Percentiles rank a stretch among this genome's conserved stretches.
These are phyloP conservation scores for Xylariaceae sp. DNA, from an alignment of 2,329 filamentous ascomycete genomes.

Conservation along the genomic window DNA sequence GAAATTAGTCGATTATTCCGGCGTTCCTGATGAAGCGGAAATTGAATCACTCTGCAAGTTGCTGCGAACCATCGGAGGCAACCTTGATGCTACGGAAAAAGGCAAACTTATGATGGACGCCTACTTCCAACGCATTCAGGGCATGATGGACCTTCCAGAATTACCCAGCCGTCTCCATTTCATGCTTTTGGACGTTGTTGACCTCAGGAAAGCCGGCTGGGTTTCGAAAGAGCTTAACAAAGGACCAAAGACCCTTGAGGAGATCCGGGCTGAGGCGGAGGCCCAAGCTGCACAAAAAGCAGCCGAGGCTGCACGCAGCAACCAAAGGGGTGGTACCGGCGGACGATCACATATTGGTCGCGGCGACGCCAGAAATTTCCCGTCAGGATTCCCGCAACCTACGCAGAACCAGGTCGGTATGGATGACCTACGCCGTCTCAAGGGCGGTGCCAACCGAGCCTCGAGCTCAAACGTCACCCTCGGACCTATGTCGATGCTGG, in stretches of 20 bases:
- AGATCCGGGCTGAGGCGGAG: constrained; percentile 83
- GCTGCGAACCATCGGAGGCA: constrained; percentile 85
- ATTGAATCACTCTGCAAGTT: constrained; percentile 95
- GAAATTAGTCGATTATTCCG: constrained; percentile 94
- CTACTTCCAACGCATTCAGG: constrained; percentile 88
- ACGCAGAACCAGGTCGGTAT: constrained; percentile 85
- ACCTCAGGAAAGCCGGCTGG: constrained; percentile 80
- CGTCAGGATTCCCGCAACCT: constrained; percentile 69
- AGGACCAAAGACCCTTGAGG: constrained; percentile 93
- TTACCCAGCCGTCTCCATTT: constrained; percentile 88
- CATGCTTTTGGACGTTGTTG: constrained; percentile 94
- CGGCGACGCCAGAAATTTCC: constrained; percentile 85
- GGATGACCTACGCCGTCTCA: constrained; percentile 88
- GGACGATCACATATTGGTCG: constrained; percentile 76
- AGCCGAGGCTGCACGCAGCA: constrained; percentile 67
- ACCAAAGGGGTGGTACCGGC: constrained; percentile 67
- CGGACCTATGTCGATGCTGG: constrained; percentile 85
- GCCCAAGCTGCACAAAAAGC: constrained; percentile 80
- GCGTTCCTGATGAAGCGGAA: constrained; percentile 90
- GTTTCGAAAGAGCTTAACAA: constrained; percentile 86
- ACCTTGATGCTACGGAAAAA: constrained; percentile 82
- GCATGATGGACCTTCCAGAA: constrained; percentile 77
- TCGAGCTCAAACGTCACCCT: constrained; percentile 68
- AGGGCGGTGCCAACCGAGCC: constrained; percentile 60
- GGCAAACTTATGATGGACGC: constrained; percentile 85